These are phyloP conservation scores for Gossypium ekmanianum DNA, from an alignment of 345 rosid species.

Conservation along the genomic window DNA sequence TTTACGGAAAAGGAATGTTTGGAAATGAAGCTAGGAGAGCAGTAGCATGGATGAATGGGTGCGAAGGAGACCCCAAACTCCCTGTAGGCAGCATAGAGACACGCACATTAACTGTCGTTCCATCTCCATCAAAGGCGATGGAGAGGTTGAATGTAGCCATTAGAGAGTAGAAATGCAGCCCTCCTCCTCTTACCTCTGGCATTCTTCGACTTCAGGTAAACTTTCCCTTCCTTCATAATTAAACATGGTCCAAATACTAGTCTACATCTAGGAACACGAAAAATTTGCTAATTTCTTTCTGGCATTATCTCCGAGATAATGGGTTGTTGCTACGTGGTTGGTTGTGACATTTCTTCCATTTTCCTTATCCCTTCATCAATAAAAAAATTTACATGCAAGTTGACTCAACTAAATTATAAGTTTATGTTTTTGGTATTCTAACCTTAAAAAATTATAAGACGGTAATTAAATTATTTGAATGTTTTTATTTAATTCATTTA, in stretches of 20 bases:
- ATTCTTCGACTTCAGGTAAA: constrained; percentile 73
- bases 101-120: constrained; percentile 43
- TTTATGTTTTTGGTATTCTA: too few species aligned
- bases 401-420: too few species aligned
- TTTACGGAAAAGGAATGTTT: neutral
- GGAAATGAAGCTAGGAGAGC: constrained; percentile 4
- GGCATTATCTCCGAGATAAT: neutral
- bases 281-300: too few species aligned
- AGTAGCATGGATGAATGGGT: constrained; percentile 65
- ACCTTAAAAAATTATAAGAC: too few species aligned
- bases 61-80: constrained; percentile 41
- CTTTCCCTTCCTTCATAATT: neutral
- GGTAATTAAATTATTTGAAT: too few species aligned
- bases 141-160: constrained; percentile 51
- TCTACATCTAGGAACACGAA: too few species aligned
- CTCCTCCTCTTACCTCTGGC: constrained; percentile 57
- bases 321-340: constrained; percentile 43
- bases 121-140: constrained; percentile 50
- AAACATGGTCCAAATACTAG: too few species aligned
- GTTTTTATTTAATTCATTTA: too few species aligned
- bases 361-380: neutral
- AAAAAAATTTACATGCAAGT: too few species aligned
- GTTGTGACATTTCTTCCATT: neutral
- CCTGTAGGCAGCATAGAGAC: constrained; percentile 56
- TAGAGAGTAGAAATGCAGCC: constrained; percentile 38